Evolutionary conservation across 2,329 filamentous ascomycete genomes (phyloP).

Genomic region (Bipolaris victoriae): DNA sequence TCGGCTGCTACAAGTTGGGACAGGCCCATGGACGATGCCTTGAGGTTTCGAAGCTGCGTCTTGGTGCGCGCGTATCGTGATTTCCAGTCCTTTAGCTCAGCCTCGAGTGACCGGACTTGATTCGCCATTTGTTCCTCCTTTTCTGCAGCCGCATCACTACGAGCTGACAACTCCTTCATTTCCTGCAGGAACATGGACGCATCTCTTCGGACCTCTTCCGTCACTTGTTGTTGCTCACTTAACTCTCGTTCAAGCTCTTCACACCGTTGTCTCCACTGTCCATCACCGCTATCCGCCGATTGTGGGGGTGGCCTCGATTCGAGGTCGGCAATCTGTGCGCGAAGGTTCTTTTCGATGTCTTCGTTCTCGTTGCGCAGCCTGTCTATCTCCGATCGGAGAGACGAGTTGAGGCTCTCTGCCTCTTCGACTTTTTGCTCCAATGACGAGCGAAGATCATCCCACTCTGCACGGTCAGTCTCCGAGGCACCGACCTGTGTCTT

Average conservation of each 20-base stretch:
- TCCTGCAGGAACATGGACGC: slow-evolving; percentile 83
- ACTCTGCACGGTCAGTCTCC: slow-evolving; percentile 72
- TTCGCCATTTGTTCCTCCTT: slow-evolving; percentile 79
- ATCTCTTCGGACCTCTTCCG: slow-evolving; percentile 84
- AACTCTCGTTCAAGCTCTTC: slow-evolving; percentile 63
- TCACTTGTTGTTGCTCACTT: slow-evolving; percentile 79
- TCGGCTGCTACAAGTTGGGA: slow-evolving; percentile 64
- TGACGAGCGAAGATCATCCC: slow-evolving; percentile 67
- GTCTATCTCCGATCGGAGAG: slow-evolving; percentile 79
- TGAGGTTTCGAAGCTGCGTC: slow-evolving; percentile 81
- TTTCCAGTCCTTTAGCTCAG: slow-evolving; percentile 88
- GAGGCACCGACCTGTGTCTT: slow-evolving; percentile 58
- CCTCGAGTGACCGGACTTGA: slow-evolving; percentile 77
- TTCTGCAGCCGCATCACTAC: slow-evolving; percentile 78
- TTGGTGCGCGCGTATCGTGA: slow-evolving; percentile 86
- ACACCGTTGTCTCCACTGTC: slow-evolving; percentile 47
- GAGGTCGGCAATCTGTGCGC: slow-evolving; percentile 65
- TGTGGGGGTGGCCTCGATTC: slow-evolving; percentile 35
- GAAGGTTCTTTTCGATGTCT: slow-evolving; percentile 66
- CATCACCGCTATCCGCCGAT: slow-evolving; percentile 28
- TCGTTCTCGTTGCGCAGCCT: slow-evolving; percentile 72
- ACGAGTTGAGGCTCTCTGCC: slow-evolving; percentile 78
- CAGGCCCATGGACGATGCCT: slow-evolving; percentile 79
- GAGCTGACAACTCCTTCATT: slow-evolving; percentile 84
- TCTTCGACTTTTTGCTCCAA: slow-evolving; percentile 77